Evolutionary conservation across 192 early-diverging fungal genomes (phyloP).

Genomic region (Coemansia sp.): DNA sequence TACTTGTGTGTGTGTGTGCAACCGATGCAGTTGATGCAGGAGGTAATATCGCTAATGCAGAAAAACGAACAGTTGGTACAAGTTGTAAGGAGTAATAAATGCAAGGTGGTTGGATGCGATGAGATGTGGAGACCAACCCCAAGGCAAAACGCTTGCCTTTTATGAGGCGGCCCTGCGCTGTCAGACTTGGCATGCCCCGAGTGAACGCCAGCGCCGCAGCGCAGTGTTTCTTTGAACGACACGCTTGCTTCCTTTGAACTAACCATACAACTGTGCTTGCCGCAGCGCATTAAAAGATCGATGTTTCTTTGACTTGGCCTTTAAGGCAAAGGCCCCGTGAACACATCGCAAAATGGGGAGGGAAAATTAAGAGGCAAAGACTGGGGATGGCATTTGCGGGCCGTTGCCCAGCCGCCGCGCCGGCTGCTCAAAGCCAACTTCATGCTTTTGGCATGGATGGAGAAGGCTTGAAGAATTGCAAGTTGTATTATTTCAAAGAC

Average conservation of each 20-base stretch:
- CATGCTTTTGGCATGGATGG: neutral
- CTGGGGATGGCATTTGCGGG: neutral
- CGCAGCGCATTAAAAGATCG: neutral
- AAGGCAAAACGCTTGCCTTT: neutral
- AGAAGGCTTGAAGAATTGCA: too few relatives aligned
- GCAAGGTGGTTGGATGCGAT: neutral
- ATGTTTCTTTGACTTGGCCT: neutral
- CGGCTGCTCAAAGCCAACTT: neutral
- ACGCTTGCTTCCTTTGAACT: neutral
- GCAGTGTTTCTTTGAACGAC: neutral
- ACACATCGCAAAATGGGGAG: neutral
- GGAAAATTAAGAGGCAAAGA: neutral
- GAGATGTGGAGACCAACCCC: neutral
- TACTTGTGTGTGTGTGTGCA: neutral
- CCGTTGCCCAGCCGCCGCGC: neutral
- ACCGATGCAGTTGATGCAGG: too few relatives aligned
- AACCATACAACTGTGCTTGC: neutral
- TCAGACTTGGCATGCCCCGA: neutral
- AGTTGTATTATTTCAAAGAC: neutral
- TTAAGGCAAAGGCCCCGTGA: neutral
- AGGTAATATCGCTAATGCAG: neutral
- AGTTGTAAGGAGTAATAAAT: neutral
- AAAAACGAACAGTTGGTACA: neutral
- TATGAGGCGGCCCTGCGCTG: neutral
- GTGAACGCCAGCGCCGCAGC: neutral